Conservation (phyloP, 331 rosid genomes). For the Malus hybrid region DNA sequence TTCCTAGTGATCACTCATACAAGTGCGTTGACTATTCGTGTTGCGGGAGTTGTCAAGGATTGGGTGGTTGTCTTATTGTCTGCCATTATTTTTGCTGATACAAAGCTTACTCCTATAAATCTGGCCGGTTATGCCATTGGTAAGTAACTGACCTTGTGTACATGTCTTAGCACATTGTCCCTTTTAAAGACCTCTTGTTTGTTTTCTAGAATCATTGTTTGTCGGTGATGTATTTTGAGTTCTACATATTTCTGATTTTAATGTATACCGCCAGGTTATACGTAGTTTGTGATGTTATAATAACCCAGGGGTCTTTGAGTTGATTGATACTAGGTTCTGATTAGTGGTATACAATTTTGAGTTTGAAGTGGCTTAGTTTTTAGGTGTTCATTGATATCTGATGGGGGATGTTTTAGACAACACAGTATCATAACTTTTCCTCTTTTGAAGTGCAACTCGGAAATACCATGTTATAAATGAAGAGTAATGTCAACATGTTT, state of each 20-base stretch:
- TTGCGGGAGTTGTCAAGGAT: constrained; percentile 98
- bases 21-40: constrained; percentile 98
- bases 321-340: neutral
- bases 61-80: constrained; percentile 97
- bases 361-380: neutral
- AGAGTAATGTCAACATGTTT: neutral
- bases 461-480: neutral
- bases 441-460: neutral
- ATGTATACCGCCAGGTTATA: neutral
- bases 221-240: neutral
- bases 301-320: neutral
- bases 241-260: neutral
- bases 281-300: neutral
- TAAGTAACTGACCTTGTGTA: constrained; percentile 28
- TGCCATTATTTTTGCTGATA: constrained; percentile 89
- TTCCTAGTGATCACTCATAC: constrained; percentile 96
- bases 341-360: neutral
- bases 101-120: constrained; percentile 84
- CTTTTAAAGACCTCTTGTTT: neutral
- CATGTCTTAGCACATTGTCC: neutral
- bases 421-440: neutral
- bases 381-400: neutral
- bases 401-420: neutral
- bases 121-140: constrained; percentile 93
- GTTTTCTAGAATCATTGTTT: neutral